Conservation (phyloP, 2,329 filamentous ascomycete genomes). For the Elsinoe perseae region DNA sequence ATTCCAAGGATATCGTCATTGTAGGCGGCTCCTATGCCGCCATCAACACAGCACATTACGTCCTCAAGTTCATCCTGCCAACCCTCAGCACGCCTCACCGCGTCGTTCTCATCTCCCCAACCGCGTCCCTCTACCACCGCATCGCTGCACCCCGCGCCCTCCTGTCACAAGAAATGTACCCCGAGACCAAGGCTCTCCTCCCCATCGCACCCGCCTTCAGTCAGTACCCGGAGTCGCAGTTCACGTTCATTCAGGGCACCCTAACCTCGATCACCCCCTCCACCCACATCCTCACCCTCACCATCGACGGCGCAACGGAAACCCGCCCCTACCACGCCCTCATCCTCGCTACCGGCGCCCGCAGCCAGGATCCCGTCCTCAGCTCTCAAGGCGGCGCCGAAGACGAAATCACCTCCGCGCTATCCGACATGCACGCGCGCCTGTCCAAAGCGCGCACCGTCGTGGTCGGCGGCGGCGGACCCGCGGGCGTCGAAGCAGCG, state of each 20-base stretch:
- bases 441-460: slow-evolving; percentile 31
- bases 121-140: slow-evolving; percentile 46
- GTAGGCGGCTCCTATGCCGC: slow-evolving; percentile 49
- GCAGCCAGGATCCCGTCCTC: slow-evolving; percentile 38
- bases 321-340: slow-evolving; percentile 46
- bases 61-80: slow-evolving; percentile 46
- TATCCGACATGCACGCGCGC: slow-evolving; percentile 27
- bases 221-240: slow-evolving; percentile 40
- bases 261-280: slow-evolving; percentile 42
- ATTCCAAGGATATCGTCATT: slow-evolving; percentile 39
- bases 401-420: slow-evolving; percentile 25
- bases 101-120: slow-evolving; percentile 48
- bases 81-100: slow-evolving; percentile 39
- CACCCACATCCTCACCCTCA: slow-evolving; percentile 39
- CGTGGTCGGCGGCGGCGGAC: slow-evolving; percentile 32
- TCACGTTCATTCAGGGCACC: slow-evolving; percentile 45
- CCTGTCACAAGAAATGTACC: slow-evolving; percentile 41
- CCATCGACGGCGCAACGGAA: slow-evolving; percentile 26
- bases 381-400: slow-evolving; percentile 35
- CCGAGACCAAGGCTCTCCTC: slow-evolving; percentile 42
- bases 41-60: slow-evolving; percentile 45
- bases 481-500: slow-evolving; percentile 33
- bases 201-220: slow-evolving; percentile 45
- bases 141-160: slow-evolving; percentile 48
- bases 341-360: slow-evolving; percentile 49